These are phyloP conservation scores for Puya raimondii DNA, from an alignment of 176 grass and related monocot genomes.

Conservation along the genomic window DNA sequence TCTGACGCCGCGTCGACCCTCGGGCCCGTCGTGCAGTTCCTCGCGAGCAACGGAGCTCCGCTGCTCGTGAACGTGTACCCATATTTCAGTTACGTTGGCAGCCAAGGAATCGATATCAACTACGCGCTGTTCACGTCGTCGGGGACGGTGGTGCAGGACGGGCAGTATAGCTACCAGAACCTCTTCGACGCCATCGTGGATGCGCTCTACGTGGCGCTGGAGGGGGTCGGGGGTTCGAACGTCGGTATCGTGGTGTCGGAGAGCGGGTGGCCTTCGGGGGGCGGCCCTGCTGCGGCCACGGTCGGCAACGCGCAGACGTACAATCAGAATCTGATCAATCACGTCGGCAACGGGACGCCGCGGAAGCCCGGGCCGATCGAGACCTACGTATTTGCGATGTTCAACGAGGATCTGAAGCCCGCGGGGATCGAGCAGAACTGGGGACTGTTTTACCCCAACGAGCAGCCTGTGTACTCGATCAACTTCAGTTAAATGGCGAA, in stretches of 20 bases:
- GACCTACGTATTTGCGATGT: slow-evolving; percentile 65
- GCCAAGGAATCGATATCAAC: background rate
- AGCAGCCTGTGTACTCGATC: slow-evolving; percentile 31
- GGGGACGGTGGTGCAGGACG: slow-evolving; percentile 11
- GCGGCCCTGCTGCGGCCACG: slow-evolving; percentile 24
- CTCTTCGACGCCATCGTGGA: slow-evolving; percentile 61
- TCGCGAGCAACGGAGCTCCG: slow-evolving; percentile 24
- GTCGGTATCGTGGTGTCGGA: slow-evolving; percentile 42
- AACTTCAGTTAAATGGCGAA: background rate
- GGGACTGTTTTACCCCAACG: slow-evolving; percentile 47
- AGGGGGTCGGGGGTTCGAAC: slow-evolving; percentile 22
- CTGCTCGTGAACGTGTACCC: slow-evolving; percentile 57
- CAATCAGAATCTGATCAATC: slow-evolving; percentile 37
- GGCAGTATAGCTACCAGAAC: slow-evolving; percentile 33
- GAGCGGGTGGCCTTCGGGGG: slow-evolving; percentile 56
- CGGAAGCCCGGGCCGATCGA: slow-evolving; percentile 30
- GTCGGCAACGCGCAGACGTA: slow-evolving; percentile 33
- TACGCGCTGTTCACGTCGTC: slow-evolving; percentile 40
- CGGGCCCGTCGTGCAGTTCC: slow-evolving; percentile 18
- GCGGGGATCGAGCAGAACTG: slow-evolving; percentile 30
- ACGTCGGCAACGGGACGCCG: slow-evolving; percentile 37
- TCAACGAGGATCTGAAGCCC: slow-evolving; percentile 55
- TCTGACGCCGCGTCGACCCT: background rate
- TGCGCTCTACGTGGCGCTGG: slow-evolving; percentile 39
- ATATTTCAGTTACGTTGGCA: slow-evolving; percentile 31